A percentile compares a stretch with the other conserved stretches of the same genome.
Conservation (phyloP, 2,329 filamentous ascomycete genomes). For the Zymoseptoria tritici region DNA sequence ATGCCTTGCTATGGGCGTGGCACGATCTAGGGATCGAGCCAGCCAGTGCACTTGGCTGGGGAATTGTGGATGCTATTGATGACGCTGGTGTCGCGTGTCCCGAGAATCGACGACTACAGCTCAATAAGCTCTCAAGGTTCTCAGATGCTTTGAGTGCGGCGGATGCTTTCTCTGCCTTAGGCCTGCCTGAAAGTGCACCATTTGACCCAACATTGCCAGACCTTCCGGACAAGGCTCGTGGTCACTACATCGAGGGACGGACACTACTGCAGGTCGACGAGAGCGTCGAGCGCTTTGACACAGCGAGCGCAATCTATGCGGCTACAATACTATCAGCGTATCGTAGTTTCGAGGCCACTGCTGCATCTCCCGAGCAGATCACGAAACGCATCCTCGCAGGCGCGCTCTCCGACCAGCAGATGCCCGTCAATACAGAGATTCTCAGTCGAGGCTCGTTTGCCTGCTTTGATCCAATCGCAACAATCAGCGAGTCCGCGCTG, state of each 20-base stretch:
- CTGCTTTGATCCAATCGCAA: slow-evolving; percentile 48
- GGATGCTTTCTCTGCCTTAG: slow-evolving; percentile 52
- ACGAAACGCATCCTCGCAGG: not conserved
- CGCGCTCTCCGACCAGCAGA: not conserved
- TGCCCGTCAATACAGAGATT: slow-evolving; percentile 6
- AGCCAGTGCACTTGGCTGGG: slow-evolving; percentile 34
- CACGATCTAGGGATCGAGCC: slow-evolving; percentile 54
- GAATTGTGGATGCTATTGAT: slow-evolving; percentile 3
- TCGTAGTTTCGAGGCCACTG: not conserved
- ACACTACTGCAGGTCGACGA: slow-evolving; percentile 48
- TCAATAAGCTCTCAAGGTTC: slow-evolving; percentile 50
- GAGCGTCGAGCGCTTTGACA: slow-evolving; percentile 37
- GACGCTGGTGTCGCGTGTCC: not conserved
- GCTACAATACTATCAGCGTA: slow-evolving; percentile 23
- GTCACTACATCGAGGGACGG: slow-evolving; percentile 49
- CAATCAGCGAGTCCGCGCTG: slow-evolving; percentile 27
- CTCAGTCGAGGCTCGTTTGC: slow-evolving; percentile 36
- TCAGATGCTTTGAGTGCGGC: slow-evolving; percentile 56
- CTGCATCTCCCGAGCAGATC: slow-evolving; percentile 6
- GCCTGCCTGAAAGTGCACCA: slow-evolving; percentile 33
- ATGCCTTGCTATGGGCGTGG: slow-evolving; percentile 58
- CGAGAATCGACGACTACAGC: slow-evolving; percentile 6
- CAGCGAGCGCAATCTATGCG: slow-evolving; percentile 29
- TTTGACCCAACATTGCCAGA: slow-evolving; percentile 59
- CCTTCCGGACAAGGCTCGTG: slow-evolving; percentile 46